phyloP scores from a whole-genome alignment of 345 rosid genomes.

The Salix suchowensis region DNA sequence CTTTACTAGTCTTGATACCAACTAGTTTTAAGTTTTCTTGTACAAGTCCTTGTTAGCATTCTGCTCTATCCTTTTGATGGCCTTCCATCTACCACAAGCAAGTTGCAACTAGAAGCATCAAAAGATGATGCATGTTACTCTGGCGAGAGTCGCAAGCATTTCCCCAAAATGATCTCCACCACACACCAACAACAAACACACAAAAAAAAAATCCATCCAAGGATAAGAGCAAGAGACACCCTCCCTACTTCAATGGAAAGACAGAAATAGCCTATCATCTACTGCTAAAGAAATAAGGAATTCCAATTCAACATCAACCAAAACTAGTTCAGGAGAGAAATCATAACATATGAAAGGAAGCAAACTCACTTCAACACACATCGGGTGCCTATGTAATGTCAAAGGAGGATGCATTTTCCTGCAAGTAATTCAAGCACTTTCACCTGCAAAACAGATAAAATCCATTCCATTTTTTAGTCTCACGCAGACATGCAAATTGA shows the following conservation, averaged over 20 bases:
- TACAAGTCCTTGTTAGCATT: background rate
- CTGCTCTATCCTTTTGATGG: background rate
- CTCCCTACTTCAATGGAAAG: too few relatives aligned
- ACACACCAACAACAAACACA: background rate
- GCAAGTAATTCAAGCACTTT: background rate
- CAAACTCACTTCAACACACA: constrained; percentile 78
- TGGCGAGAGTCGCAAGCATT: background rate
- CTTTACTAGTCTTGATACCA: too few relatives aligned
- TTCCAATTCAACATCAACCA: background rate
- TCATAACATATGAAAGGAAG: background rate
- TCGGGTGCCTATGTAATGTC: constrained; percentile 82
- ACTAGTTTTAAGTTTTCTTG: background rate
- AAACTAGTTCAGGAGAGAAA: background rate
- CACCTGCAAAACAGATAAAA: background rate
- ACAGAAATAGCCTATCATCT: too few relatives aligned
- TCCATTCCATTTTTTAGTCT: too few relatives aligned
- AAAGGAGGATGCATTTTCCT: constrained; percentile 86
- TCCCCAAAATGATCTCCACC: background rate
- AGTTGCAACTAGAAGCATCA: background rate
- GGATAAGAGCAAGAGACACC: background rate
- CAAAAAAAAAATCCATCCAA: background rate
- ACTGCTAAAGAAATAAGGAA: background rate
- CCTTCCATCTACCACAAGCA: background rate
- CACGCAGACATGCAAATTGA: too few relatives aligned
- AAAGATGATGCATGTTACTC: background rate